phyloP scores from a whole-genome alignment of 768 basidiomycete genomes.

The Royoungia palumana region DNA sequence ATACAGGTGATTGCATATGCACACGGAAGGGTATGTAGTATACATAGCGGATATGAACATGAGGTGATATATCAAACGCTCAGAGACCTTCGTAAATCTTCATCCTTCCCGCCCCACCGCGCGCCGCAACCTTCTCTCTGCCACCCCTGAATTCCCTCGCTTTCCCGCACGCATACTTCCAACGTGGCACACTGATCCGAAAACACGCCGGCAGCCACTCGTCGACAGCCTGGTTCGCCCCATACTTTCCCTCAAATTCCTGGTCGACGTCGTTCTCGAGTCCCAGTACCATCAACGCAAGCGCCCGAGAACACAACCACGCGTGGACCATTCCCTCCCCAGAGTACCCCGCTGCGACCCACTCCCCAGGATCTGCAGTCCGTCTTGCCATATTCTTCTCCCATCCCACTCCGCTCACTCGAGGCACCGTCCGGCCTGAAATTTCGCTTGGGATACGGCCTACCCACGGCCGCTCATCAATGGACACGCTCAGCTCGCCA shows the following conservation, averaged over 20 bases:
- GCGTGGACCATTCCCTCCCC: slow-evolving; percentile 76
- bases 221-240: slow-evolving; percentile 17
- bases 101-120: slow-evolving; percentile 25
- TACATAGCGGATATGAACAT: too few relatives aligned
- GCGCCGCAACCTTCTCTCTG: not conserved
- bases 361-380: slow-evolving; percentile 50
- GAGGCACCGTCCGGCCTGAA: slow-evolving; percentile 38
- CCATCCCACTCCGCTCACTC: not conserved
- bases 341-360: slow-evolving; percentile 67
- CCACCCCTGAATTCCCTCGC: slow-evolving; percentile 3
- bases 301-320: slow-evolving; percentile 57
- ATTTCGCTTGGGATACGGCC: slow-evolving; percentile 54
- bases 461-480: slow-evolving; percentile 66
- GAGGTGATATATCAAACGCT: not conserved
- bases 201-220: slow-evolving; percentile 28
- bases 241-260: slow-evolving; percentile 18
- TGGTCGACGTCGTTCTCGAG: slow-evolving; percentile 22
- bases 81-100: slow-evolving; percentile 20
- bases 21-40: not conserved
- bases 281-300: slow-evolving; percentile 58
- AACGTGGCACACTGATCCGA: slow-evolving; percentile 13
- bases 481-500: slow-evolving; percentile 60
- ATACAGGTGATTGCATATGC: too few relatives aligned
- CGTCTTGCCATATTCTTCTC: slow-evolving; percentile 6
- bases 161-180: slow-evolving; percentile 3